A percentile compares a stretch with the other conserved stretches of the same genome.
These are phyloP conservation scores for Phellinidium pouzarii DNA, from an alignment of 1,284 basidiomycete species.

Conservation along the genomic window DNA sequence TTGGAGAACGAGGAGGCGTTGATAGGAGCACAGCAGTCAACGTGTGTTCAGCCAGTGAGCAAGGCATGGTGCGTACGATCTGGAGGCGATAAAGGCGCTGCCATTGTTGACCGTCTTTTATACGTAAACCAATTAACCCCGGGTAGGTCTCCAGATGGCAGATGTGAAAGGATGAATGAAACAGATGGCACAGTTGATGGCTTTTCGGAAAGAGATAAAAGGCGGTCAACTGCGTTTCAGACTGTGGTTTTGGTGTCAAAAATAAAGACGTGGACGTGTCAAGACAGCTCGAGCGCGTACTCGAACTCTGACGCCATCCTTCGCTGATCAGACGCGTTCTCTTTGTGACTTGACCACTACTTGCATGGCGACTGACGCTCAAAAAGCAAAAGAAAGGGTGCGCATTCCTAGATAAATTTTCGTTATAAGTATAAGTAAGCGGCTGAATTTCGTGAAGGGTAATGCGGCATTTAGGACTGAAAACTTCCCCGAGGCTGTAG, in stretches of 20 bases:
- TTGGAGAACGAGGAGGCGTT: slow-evolving; percentile 5
- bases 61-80: slow-evolving; percentile 19
- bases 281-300: too few relatives aligned
- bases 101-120: slow-evolving; percentile 3
- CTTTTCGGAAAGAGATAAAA: neutral
- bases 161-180: slow-evolving; percentile 4
- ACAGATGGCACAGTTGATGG: neutral
- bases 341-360: neutral
- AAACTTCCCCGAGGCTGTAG: slow-evolving; percentile 46
- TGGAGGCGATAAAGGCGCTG: slow-evolving; percentile 5
- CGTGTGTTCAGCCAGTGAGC: slow-evolving; percentile 12
- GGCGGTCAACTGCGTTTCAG: neutral
- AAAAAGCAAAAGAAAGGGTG: slow-evolving; percentile 19
- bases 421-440: neutral
- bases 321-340: neutral
- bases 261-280: too few relatives aligned
- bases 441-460: slow-evolving; percentile 34
- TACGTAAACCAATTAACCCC: slow-evolving; percentile 6
- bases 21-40: slow-evolving; percentile 4
- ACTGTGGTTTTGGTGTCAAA: neutral
- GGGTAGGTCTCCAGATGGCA: neutral
- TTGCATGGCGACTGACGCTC: slow-evolving; percentile 5
- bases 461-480: slow-evolving; percentile 51
- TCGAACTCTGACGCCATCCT: neutral
- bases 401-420: neutral